These are phyloP conservation scores for Cryphonectria japonica DNA, from an alignment of 2,329 filamentous ascomycete genomes.

Conservation along the genomic window DNA sequence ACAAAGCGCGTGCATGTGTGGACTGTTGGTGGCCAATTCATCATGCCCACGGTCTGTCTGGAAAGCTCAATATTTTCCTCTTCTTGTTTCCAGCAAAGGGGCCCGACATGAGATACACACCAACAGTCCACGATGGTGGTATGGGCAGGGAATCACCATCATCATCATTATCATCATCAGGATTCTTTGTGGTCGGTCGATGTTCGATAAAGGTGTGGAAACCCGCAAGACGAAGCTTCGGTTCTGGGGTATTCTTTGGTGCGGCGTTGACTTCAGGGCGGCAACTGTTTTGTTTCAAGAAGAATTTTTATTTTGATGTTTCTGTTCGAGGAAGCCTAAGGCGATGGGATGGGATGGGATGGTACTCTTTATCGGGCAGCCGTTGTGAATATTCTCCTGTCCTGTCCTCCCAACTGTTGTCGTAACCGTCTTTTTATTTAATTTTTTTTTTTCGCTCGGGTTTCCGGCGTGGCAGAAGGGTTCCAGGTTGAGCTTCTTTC, in stretches of 20 bases:
- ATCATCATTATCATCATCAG: background rate
- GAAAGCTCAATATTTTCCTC: too few species aligned
- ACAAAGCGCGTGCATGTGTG: too few species aligned
- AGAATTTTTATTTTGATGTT: background rate
- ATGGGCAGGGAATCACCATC: background rate
- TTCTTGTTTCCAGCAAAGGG: too few species aligned
- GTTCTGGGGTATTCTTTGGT: background rate
- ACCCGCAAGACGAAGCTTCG: conserved; percentile 1
- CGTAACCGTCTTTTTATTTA: background rate
- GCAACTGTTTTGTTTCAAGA: background rate
- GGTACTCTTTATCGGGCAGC: background rate
- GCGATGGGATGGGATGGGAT: background rate
- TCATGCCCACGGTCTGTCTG: background rate
- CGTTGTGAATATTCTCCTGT: background rate
- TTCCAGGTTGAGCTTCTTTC: background rate
- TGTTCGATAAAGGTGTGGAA: background rate
- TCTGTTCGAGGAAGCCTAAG: background rate
- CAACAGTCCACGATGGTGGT: too few species aligned
- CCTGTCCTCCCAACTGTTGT: background rate
- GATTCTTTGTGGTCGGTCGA: background rate
- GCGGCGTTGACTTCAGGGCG: background rate
- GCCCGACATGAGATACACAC: too few species aligned
- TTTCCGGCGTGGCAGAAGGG: background rate
- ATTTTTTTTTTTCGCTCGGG: background rate
- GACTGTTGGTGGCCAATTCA: too few species aligned